A percentile compares a stretch with the other conserved stretches of the same genome.
These are phyloP conservation scores for Flaveria trinervia DNA, from an alignment of 129 eudicot genomes.

Conservation along the genomic window DNA sequence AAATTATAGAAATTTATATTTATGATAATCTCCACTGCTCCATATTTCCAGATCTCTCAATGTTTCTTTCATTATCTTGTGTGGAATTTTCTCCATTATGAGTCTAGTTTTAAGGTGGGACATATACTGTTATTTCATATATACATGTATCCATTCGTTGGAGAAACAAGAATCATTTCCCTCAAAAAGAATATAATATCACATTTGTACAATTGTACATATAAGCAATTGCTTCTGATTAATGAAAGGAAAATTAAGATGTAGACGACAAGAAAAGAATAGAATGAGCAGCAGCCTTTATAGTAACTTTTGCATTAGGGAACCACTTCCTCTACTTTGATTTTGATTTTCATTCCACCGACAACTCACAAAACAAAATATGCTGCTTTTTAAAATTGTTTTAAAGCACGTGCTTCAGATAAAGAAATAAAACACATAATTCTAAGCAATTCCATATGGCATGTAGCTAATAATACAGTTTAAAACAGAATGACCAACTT, in stretches of 20 bases:
- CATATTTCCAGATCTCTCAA: not conserved
- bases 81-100: not conserved
- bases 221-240: not conserved
- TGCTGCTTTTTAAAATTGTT: conserved; percentile 5
- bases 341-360: not conserved
- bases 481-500: not conserved
- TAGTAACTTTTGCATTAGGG: not conserved
- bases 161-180: not conserved
- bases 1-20: not conserved
- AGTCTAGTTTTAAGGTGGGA: not conserved
- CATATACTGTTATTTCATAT: not conserved
- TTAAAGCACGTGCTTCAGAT: not conserved
- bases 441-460: not conserved
- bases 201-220: not conserved
- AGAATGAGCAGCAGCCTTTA: not conserved
- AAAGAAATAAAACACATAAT: not conserved
- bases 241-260: not conserved
- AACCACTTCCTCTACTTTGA: not conserved
- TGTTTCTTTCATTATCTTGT: conserved; percentile 3
- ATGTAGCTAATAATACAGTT: not conserved
- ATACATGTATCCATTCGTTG: not conserved
- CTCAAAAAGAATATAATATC: not conserved
- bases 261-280: not conserved
- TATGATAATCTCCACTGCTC: not conserved
- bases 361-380: conserved; percentile 15